Conservation (phyloP, 495 filamentous ascomycete species). For the Daldinia caldariorum region DNA sequence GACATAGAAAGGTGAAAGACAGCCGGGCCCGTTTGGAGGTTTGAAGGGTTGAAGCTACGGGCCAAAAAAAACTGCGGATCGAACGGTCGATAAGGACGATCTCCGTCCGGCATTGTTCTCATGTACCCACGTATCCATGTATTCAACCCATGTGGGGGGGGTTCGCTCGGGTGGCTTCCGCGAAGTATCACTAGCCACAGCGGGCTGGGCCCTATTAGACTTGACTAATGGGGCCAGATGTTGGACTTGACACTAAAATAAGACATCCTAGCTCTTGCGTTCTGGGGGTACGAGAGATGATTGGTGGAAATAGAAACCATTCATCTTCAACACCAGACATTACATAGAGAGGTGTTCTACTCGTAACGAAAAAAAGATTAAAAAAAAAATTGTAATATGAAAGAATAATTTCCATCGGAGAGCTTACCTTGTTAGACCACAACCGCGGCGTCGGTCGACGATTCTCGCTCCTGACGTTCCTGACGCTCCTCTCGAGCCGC, state of each 20-base stretch:
- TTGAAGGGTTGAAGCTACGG: slow-evolving; percentile 10
- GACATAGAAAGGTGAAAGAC: background rate
- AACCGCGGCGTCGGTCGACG: background rate
- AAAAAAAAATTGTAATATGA: no score
- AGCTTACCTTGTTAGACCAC: slow-evolving; percentile 17
- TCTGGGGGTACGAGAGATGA: slow-evolving; percentile 30
- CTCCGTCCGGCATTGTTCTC: slow-evolving; percentile 10
- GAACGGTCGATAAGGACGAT: slow-evolving; percentile 21
- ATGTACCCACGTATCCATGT: slow-evolving; percentile 20
- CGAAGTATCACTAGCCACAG: slow-evolving; percentile 28
- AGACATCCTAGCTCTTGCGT: background rate
- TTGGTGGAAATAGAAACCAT: slow-evolving; percentile 13
- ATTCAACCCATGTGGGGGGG: slow-evolving; percentile 18
- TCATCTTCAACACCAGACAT: background rate
- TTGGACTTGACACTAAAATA: slow-evolving; percentile 23
- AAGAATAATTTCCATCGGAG: background rate
- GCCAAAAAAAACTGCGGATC: slow-evolving; percentile 29
- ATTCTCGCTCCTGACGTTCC: background rate
- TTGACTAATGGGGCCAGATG: slow-evolving; percentile 11
- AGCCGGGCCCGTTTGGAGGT: slow-evolving; percentile 7
- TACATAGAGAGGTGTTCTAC: no score
- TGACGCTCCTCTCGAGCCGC: background rate
- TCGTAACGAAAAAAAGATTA: no score
- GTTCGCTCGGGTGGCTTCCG: slow-evolving; percentile 17
- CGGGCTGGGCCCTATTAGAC: background rate